These are phyloP conservation scores for Penicillium simplicissimum DNA, from an alignment of 495 filamentous ascomycete species.

Conservation along the genomic window DNA sequence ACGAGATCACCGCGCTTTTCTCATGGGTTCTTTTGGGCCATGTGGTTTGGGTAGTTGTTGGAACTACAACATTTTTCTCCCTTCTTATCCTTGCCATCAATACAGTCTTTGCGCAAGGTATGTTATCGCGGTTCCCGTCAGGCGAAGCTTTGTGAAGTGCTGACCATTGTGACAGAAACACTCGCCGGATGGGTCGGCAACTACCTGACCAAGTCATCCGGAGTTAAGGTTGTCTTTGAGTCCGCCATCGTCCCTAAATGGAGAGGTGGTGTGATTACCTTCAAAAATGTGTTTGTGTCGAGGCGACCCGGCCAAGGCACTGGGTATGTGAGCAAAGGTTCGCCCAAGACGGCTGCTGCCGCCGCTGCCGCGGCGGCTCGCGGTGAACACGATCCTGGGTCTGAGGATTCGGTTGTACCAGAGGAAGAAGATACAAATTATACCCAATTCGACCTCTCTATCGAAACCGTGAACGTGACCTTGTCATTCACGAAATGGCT, in stretches of 20 bases:
- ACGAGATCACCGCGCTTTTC: constrained; percentile 92
- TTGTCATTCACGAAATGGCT: constrained; percentile 98
- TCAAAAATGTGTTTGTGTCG: constrained; percentile 96
- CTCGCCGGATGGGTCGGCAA: constrained; percentile 91
- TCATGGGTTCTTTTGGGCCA: constrained; percentile 95
- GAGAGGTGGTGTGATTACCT: constrained; percentile 90
- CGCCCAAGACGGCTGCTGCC: constrained; percentile 79
- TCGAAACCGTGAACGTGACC: constrained; percentile 94
- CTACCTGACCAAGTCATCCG: constrained; percentile 91
- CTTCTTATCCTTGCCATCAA: constrained; percentile 86
- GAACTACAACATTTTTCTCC: constrained; percentile 97
- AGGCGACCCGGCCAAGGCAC: constrained; percentile 77
- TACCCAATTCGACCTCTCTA: constrained; percentile 93
- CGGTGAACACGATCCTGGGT: constrained; percentile 27
- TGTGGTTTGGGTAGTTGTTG: constrained; percentile 89
- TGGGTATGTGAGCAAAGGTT: constrained; percentile 88
- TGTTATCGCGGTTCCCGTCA: constrained; percentile 17
- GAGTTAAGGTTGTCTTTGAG: constrained; percentile 95
- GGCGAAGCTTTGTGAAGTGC: not conserved
- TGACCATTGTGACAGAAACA: constrained; percentile 63
- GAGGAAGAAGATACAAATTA: constrained; percentile 92
- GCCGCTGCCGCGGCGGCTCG: constrained; percentile 76
- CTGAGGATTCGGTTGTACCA: constrained; percentile 14
- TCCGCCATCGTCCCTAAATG: constrained; percentile 96
- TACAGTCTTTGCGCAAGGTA: constrained; percentile 93